Conservation (phyloP, 2,329 filamentous ascomycete genomes). For the Bipolaris zeicola region DNA sequence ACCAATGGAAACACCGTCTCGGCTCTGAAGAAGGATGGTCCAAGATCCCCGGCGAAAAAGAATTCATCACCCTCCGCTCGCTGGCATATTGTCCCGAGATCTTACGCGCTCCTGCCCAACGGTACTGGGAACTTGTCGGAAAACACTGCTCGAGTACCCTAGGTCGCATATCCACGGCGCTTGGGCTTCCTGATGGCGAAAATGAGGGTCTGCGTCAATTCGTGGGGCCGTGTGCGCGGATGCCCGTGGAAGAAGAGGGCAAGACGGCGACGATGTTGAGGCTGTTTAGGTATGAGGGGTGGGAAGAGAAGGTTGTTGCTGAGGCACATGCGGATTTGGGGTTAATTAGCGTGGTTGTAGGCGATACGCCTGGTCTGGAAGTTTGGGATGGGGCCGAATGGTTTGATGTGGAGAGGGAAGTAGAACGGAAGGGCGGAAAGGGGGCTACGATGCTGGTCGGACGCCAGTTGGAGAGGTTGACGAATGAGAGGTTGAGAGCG, state of each 20-base stretch:
- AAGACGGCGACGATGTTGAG: constrained; percentile 47
- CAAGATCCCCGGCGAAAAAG: constrained; percentile 45
- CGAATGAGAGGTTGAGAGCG: constrained; percentile 37
- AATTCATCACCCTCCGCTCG: constrained; percentile 47
- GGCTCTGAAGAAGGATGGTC: constrained; percentile 47
- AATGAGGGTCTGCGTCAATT: constrained; percentile 29
- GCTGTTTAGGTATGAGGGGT: constrained; percentile 45
- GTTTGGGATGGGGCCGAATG: constrained; percentile 39
- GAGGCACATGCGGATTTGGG: constrained; percentile 47
- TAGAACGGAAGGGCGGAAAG: constrained; percentile 15
- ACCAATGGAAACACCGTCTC: constrained; percentile 40
- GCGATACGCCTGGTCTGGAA: constrained; percentile 45
- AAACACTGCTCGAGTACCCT: constrained; percentile 32
- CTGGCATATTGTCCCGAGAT: constrained; percentile 41
- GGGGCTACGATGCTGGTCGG: constrained; percentile 40
- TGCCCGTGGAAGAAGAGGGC: constrained; percentile 27
- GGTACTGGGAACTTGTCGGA: constrained; percentile 44
- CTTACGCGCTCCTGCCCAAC: constrained; percentile 35
- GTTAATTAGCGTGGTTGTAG: constrained; percentile 41
- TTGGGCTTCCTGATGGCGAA: constrained; percentile 25
- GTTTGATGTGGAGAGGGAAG: constrained; percentile 38
- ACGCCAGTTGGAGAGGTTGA: constrained; percentile 37
- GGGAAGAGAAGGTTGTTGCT: constrained; percentile 44
- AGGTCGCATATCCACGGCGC: constrained; percentile 27
- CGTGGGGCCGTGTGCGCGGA: constrained; percentile 30